Base-by-base conservation (phyloP, 495 filamentous ascomycete genomes). In the Xylona heveae region DNA sequence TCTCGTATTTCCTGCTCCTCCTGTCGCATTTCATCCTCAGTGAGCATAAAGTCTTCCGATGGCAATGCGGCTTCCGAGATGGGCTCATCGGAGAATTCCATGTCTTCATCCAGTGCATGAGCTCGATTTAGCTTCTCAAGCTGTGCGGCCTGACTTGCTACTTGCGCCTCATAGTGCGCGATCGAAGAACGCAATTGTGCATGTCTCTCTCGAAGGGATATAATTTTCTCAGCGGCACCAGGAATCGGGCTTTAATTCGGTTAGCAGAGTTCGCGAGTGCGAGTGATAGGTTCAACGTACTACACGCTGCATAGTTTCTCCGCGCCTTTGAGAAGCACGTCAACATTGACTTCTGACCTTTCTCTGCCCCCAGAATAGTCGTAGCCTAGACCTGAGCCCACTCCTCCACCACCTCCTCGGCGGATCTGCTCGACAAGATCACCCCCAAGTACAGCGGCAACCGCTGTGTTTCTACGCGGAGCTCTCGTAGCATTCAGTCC, bases 261-360 rank as follows among this genome's bases (percentile, higher is more conserved):
- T 14, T 16, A 35, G 22, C 15, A 8, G 27, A 36, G 27, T 15
- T 14, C 25, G 13, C 2, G 9, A 6, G 13, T 14, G 15, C 14
- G 30, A 4, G 22, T 20, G 28, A 26, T 7, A 24, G 6, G n/a
- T 16, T 5, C 8, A 8, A 57, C 62, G 38, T 65, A 80, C 65
- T 94, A 97, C 21, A 92, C 82, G 28, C 60, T 62, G 44, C 79
- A 82, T 17, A 97, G 61, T 54, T 83, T 91, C 57, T 95, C 83
- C 3, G 84, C 88, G 1, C 88, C 85, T 33, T 67, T 63, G 12
- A 97, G 61, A 21, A 97, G 52, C 3, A 90, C 60, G 46, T 91
- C 78, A 15, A 95, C 71, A 50, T 95, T 80, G 5, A 95, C 61
- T 23, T 93, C 82, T 7, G 63, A 63, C 33, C 60, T 64, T 24